Evolutionary conservation across 148 eudicot genomes (phyloP), one percentile per base, ranked within the genome.

Genomic region (Camellia sinensis): DNA sequence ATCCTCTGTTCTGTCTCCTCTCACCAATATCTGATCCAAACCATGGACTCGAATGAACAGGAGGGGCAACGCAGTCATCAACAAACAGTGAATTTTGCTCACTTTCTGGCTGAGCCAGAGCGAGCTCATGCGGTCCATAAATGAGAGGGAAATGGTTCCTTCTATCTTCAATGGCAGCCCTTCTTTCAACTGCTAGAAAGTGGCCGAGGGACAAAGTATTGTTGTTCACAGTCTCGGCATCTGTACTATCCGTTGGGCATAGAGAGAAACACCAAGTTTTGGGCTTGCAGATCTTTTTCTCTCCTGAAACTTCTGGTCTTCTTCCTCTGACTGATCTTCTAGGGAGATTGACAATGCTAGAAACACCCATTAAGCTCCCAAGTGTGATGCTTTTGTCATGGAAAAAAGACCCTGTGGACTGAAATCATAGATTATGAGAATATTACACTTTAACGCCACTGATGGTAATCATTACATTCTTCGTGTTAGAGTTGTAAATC

Each of bases 371-470:
- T 44, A 90, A 87, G 83, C 87, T 92, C 59, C 95, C 93, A 5
- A 92, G 81, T 74, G 95, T 88, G 21, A 82, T 92, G 87, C 95
- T 92, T 71, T 88, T 87, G 87, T 89, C 90, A 87, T 87, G 90
- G 82, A 90, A 92, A 77, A 87, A 90, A 22, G 95, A 92, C 3
- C 91, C 89, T 73, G 93, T 92, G 22, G 95, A 92, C 95, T 91
- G 87, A 83, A 79, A 18, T 40, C 18, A 10, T 7, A 67, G 0
- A 12, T 22, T 0, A 19, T 22, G 4, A 48, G 5, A 50, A 48
- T 0, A 15, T 12, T 37, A 74, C 2, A 56, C 44, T 40, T 29
- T 29, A 29, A 29, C 37, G 1, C 37, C 37, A 29, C 37, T 29
- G 37, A 29, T 29, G 37, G 37, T 29, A 29, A 29, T 29, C 37